Evolutionary conservation across 306 rosid genomes (phyloP).

Genomic region (Abrus pulchellus): DNA sequence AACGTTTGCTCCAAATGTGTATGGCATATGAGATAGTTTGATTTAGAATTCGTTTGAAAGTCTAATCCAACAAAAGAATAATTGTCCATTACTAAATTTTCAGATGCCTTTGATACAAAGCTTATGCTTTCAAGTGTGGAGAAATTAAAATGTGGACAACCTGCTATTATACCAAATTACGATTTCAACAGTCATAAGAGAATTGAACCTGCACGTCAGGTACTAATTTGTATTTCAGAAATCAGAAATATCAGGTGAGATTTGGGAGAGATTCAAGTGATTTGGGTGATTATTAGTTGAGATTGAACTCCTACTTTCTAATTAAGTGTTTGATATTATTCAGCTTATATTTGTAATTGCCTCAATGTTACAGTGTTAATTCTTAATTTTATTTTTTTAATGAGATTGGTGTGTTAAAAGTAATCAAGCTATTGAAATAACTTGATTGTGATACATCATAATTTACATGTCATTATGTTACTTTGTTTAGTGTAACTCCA

Average conservation of each 20-base stretch:
- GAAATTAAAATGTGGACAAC: constrained; percentile 70
- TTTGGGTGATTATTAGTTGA: background rate
- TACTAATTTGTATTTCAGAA: constrained; percentile 37
- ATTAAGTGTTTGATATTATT: background rate
- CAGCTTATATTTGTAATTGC: background rate
- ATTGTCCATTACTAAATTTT: constrained; percentile 7
- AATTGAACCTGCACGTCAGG: constrained; percentile 68
- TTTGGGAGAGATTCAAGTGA: background rate
- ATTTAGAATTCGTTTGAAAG: constrained; percentile 16
- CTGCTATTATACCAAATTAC: constrained; percentile 80
- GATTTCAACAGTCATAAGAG: constrained; percentile 69
- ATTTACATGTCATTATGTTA: background rate
- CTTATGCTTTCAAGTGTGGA: constrained; percentile 74
- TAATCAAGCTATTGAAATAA: background rate
- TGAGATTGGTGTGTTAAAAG: background rate
- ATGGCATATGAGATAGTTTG: background rate
- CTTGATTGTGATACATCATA: background rate
- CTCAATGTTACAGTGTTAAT: background rate
- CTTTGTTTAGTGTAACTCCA: background rate
- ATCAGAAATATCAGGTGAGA: background rate
- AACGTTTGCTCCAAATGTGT: background rate
- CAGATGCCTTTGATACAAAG: constrained; percentile 85
- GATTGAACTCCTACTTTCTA: background rate
- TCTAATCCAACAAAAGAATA: background rate
- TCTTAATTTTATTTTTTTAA: background rate